Evolutionary conservation across 106 monocot species (phyloP).

Genomic region (Agapanthus africanus): DNA sequence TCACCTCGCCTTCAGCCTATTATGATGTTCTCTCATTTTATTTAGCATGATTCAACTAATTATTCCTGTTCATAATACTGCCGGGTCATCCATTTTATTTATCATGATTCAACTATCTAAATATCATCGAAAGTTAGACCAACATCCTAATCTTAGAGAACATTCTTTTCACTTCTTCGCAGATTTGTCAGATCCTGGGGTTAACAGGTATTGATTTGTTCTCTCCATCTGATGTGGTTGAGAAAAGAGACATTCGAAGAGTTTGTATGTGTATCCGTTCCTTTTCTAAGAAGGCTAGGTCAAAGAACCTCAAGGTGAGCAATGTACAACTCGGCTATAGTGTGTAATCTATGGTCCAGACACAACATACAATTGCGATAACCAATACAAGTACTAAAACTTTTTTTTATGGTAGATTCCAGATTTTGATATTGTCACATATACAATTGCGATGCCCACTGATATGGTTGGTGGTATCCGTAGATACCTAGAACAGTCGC

Average conservation of each 20-base stretch:
- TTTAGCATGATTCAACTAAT: background rate
- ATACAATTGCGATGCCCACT: slow-evolving; percentile 64
- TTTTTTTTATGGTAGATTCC: slow-evolving; percentile 41
- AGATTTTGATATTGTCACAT: slow-evolving; percentile 67
- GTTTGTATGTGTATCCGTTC: slow-evolving; percentile 81
- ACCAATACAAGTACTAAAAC: background rate
- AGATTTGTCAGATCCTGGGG: slow-evolving; percentile 67
- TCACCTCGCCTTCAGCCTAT: background rate
- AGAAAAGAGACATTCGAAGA: slow-evolving; percentile 58
- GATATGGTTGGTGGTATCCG: slow-evolving; percentile 52
- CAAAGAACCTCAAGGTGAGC: slow-evolving; percentile 39
- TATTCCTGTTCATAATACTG: background rate
- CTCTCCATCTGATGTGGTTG: slow-evolving; percentile 62
- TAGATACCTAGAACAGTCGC: slow-evolving; percentile 39
- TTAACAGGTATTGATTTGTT: slow-evolving; percentile 58
- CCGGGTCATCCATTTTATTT: background rate
- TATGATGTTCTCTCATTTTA: background rate
- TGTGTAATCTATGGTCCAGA: background rate
- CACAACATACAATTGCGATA: background rate
- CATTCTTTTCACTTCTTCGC: slow-evolving; percentile 8
- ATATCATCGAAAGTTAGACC: background rate
- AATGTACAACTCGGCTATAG: background rate
- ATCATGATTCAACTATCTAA: background rate
- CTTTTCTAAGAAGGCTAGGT: slow-evolving; percentile 57
- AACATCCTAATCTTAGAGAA: slow-evolving; percentile 8